Percentiles rank a stretch among this genome's conserved stretches.
Evolutionary conservation across 352 stramenopile species (phyloP).

Genomic region (Globisporangium alternatum): DNA sequence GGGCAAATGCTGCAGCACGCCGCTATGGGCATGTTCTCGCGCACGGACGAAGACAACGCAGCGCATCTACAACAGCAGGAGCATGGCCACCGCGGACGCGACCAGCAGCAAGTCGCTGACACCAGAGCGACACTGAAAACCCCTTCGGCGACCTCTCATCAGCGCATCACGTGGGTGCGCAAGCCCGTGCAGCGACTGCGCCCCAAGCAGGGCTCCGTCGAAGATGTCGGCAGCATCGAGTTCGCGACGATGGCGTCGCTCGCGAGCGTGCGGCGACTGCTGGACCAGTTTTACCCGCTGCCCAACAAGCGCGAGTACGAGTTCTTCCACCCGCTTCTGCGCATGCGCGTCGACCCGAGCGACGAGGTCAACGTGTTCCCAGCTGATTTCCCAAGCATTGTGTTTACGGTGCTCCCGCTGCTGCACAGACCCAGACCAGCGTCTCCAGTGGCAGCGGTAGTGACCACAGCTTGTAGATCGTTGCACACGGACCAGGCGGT

Average conservation of each 20-base stretch:
- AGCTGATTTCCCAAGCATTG: slow-evolving; percentile 9
- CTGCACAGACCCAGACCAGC: neutral
- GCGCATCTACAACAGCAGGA: neutral
- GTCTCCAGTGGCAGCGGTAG: neutral
- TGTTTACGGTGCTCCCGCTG: slow-evolving; percentile 10
- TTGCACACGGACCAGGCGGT: neutral
- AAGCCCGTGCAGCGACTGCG: slow-evolving; percentile 17
- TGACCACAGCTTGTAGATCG: neutral
- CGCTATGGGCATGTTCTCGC: slow-evolving; percentile 1
- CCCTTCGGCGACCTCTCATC: neutral
- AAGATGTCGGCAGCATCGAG: slow-evolving; percentile 23
- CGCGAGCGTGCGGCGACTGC: slow-evolving; percentile 22
- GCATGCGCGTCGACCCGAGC: slow-evolving; percentile 9
- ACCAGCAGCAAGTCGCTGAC: neutral
- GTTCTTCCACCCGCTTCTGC: slow-evolving; percentile 22
- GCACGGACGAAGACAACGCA: neutral
- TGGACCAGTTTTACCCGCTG: slow-evolving; percentile 33
- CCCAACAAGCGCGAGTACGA: slow-evolving; percentile 23
- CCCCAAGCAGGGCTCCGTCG: neutral
- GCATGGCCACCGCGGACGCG: neutral
- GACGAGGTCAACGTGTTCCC: slow-evolving; percentile 15
- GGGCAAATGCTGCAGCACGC: slow-evolving; percentile 8
- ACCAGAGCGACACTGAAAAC: neutral
- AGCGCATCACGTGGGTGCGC: slow-evolving; percentile 22
- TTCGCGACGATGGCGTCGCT: slow-evolving; percentile 26